Percentiles rank a stretch among this genome's conserved stretches.
Conservation (phyloP, 331 rosid species). For the Arachis monticola region DNA sequence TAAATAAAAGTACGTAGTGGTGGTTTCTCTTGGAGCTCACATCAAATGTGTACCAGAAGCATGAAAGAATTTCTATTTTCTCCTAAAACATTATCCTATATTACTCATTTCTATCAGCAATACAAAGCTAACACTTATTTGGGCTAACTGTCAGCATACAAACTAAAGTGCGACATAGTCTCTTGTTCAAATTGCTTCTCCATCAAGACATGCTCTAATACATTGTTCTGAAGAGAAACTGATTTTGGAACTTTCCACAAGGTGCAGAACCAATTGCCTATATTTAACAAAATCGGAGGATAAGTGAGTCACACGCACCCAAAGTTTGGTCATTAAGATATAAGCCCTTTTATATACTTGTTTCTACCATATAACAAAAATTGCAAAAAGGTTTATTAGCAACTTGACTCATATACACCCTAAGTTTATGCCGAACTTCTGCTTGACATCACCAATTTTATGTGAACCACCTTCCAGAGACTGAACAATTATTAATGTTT, state of each 20-base stretch:
- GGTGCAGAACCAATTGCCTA: not conserved
- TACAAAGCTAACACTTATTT: constrained; percentile 7
- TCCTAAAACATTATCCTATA: not conserved
- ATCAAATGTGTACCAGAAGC: no score
- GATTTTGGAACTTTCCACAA: constrained; percentile 15
- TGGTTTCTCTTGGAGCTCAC: no score
- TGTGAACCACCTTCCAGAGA: constrained; percentile 1
- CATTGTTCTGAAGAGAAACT: constrained; percentile 25
- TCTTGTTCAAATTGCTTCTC: not conserved
- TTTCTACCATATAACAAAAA: constrained; percentile 10
- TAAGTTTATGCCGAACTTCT: constrained; percentile 13
- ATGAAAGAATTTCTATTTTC: no score
- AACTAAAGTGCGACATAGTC: constrained; percentile 17
- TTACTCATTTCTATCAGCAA: not conserved
- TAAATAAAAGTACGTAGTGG: not conserved
- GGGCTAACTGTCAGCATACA: constrained; percentile 26
- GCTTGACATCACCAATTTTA: constrained; percentile 1
- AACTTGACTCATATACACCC: constrained; percentile 6
- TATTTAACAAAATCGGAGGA: constrained; percentile 24
- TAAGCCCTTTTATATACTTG: not conserved
- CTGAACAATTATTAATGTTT: constrained; percentile 2
- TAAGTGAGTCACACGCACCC: constrained; percentile 12
- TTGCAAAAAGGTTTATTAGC: constrained; percentile 17
- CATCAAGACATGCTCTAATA: constrained; percentile 18
- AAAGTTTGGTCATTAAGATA: constrained; percentile 10